Conservation (phyloP, 306 rosid genomes). For the Rosa rugosa region DNA sequence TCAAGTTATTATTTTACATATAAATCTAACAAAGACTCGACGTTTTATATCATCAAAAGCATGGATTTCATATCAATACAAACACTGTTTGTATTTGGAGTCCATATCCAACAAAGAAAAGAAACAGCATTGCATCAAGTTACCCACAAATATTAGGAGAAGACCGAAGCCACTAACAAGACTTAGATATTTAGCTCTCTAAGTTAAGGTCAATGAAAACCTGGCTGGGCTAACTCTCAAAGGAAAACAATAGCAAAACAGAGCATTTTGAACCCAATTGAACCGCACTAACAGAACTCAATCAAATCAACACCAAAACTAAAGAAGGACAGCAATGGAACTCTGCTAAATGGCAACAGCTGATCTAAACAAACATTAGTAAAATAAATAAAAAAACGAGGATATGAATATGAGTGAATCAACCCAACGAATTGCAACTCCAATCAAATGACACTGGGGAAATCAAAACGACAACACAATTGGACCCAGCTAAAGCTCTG, state of each 20-base stretch:
- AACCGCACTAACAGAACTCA: too few species aligned
- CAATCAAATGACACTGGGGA: neutral
- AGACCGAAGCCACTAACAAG: too few species aligned
- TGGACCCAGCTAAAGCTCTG: neutral
- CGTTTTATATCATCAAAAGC: neutral
- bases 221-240: too few species aligned
- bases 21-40: neutral
- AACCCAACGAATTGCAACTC: neutral
- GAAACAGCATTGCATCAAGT: neutral
- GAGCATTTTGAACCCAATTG: too few species aligned
- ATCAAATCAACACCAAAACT: neutral
- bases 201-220: too few species aligned
- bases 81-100: neutral
- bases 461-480: neutral
- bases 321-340: neutral
- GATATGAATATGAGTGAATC: neutral
- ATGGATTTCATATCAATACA: neutral
- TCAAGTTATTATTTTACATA: neutral
- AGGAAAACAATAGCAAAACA: too few species aligned
- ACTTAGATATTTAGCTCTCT: too few species aligned
- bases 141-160: neutral
- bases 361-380: neutral
- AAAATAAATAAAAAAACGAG: neutral
- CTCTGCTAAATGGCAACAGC: neutral
- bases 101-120: neutral